Conservation (phyloP, 192 early-diverging fungal species). For the Anaeromyces robustus region DNA sequence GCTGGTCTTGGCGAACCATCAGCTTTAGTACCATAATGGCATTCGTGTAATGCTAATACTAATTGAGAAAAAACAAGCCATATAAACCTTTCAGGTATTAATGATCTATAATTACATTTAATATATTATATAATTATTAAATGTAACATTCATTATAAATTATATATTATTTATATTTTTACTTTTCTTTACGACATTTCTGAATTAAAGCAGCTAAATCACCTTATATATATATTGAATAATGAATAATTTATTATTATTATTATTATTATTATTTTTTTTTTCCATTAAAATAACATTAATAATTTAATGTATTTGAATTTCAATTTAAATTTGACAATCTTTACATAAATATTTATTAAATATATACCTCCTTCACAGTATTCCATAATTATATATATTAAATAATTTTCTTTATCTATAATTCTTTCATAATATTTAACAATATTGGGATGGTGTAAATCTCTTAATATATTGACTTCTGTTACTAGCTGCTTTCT, state of each 20-base stretch:
- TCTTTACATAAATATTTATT: not conserved
- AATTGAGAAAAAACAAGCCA: constrained; percentile 54
- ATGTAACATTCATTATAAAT: too few species aligned
- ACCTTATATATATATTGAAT: constrained; percentile 5
- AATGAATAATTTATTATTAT: too few species aligned
- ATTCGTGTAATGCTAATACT: constrained; percentile 47
- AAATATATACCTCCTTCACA: constrained; percentile 38
- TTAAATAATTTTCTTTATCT: constrained; percentile 42
- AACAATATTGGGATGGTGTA: constrained; percentile 49
- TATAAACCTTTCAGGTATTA: constrained; percentile 43
- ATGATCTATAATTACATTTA: too few species aligned
- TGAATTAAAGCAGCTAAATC: constrained; percentile 51
- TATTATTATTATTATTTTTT: too few species aligned
- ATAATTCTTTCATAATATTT: constrained; percentile 15
- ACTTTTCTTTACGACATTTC: constrained; percentile 38
- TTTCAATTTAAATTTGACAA: too few species aligned
- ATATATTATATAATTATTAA: too few species aligned
- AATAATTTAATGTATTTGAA: too few species aligned
- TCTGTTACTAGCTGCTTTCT: constrained; percentile 56
- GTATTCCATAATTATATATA: constrained; percentile 69
- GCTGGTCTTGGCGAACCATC: not conserved
- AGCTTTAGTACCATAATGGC: constrained; percentile 27
- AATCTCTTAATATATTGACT: constrained; percentile 56
- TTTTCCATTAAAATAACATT: too few species aligned
- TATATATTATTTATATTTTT: constrained; percentile 16